phyloP scores from a whole-genome alignment of 192 early-diverging fungal genomes.

The Podila epigama region DNA sequence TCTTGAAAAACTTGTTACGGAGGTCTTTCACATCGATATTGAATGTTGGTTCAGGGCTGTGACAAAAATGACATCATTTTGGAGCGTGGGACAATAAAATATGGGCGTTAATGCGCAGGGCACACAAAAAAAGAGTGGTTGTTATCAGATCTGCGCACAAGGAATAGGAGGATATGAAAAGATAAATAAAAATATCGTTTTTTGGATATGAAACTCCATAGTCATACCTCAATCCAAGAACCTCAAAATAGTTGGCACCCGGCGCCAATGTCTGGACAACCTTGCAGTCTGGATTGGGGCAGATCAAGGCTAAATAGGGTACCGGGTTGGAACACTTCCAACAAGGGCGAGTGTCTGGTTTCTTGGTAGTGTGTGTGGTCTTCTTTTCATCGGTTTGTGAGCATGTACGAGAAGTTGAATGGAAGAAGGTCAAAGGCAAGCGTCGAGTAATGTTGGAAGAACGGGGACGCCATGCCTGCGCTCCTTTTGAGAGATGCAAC shows the following conservation, averaged over 20 bases:
- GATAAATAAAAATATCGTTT: not conserved
- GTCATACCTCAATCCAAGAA: conserved; percentile 29
- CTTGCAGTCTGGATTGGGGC: conserved; percentile 31
- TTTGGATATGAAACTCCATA: not conserved
- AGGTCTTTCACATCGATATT: conserved; percentile 71
- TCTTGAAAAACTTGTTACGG: conserved; percentile 68
- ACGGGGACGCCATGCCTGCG: not conserved
- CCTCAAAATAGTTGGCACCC: conserved; percentile 38
- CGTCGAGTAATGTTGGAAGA: conserved; percentile 13
- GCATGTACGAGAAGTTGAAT: not conserved
- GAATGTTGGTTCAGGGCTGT: conserved; percentile 60
- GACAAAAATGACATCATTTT: conserved; percentile 6
- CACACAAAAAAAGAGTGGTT: too few relatives aligned
- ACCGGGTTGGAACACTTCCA: conserved; percentile 36
- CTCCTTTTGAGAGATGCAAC: too few relatives aligned
- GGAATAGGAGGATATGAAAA: not conserved
- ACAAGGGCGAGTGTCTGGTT: conserved; percentile 33
- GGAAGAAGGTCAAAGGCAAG: not conserved
- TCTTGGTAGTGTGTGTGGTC: conserved; percentile 7
- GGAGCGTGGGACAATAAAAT: not conserved
- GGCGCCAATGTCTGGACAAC: conserved; percentile 34
- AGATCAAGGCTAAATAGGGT: conserved; percentile 20
- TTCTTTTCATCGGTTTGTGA: not conserved
- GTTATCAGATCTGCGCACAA: not conserved
- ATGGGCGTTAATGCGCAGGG: too few relatives aligned